Evolutionary conservation across 768 basidiomycete species (phyloP), one percentile per base, ranked within the genome.

Genomic region (Boletus edulis): DNA sequence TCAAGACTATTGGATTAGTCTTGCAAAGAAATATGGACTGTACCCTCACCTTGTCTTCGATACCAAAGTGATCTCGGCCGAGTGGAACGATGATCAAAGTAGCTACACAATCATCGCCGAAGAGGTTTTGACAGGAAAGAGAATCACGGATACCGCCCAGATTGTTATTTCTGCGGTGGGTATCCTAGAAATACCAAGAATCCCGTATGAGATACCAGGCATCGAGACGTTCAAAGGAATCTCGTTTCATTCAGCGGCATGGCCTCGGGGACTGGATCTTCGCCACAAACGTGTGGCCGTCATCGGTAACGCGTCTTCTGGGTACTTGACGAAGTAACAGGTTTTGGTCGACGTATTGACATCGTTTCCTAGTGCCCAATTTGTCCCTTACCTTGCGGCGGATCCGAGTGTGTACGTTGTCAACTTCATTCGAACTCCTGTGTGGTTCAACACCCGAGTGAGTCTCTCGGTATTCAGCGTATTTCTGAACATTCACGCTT

Each of bases 251-350:
- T 80, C 81, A 6, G 78, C 80, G 9, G 58, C 70, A 15, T 86
- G 84, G 82, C 62, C 75, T 29, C 50, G 65, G 2, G 67, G 68
- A 9, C 68, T 76, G 5, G 68, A 75, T 12, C 66, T 85, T 22
- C 62, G 62, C 9, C 72, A 72, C 8, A 83, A 82, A 63, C 59
- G 62, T 22, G 64, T 78, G 20, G 75, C 55, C 17, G 57, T 70
- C 14, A 78, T 87, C 59, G 85, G 86, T 41, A 87, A 84, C 64
- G 86, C 84, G 1, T 85, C 83, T 52, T 84, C 82, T 34, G 86
- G 79, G 77, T 84, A 63, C 57, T 76, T 29, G 4, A 27, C 49
- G 41, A n/a, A 37, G 18, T 9, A 38, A 10, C 41, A 22, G n/a
- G 17, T 32, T 53, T 18, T 41, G 37, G 27, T 32, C 52, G 18